Conservation (phyloP, 1,139 yeast genomes). For the Eremothecium gossypii region DNA sequence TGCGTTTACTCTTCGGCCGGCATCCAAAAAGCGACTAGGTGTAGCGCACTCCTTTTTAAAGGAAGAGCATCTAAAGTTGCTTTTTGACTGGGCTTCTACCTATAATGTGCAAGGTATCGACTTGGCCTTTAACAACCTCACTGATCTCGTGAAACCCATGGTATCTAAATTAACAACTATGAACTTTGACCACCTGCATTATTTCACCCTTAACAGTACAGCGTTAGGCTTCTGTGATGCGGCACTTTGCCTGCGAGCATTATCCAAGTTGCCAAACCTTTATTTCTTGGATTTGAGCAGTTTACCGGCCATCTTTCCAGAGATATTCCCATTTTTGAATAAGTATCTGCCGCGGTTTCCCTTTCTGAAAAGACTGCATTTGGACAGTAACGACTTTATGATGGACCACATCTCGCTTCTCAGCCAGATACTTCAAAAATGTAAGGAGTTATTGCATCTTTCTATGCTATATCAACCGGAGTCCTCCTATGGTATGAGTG, state of each 20-base stretch:
- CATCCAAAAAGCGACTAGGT: constrained; percentile 50
- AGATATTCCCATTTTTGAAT: constrained; percentile 50
- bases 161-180: constrained; percentile 25
- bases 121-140: constrained; percentile 69
- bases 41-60: constrained; percentile 65
- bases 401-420: constrained; percentile 57
- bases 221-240: constrained; percentile 46
- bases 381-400: constrained; percentile 62
- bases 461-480: constrained; percentile 48
- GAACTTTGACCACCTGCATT: constrained; percentile 30
- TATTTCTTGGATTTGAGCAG: constrained; percentile 72
- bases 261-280: constrained; percentile 47
- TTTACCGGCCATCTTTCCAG: constrained; percentile 66
- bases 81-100: constrained; percentile 55
- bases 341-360: constrained; percentile 58
- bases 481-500: constrained; percentile 36
- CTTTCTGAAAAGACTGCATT: constrained; percentile 60
- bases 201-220: constrained; percentile 66
- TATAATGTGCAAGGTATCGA: constrained; percentile 69
- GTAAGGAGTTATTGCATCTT: constrained; percentile 64
- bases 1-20: constrained; percentile 34
- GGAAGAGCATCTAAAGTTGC: constrained; percentile 42
- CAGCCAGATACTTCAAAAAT: constrained; percentile 60
- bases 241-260: constrained; percentile 40
- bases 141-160: constrained; percentile 41